Evolutionary conservation across 495 filamentous ascomycete genomes (phyloP).

Genomic region (Aeminium ludgeri): DNA sequence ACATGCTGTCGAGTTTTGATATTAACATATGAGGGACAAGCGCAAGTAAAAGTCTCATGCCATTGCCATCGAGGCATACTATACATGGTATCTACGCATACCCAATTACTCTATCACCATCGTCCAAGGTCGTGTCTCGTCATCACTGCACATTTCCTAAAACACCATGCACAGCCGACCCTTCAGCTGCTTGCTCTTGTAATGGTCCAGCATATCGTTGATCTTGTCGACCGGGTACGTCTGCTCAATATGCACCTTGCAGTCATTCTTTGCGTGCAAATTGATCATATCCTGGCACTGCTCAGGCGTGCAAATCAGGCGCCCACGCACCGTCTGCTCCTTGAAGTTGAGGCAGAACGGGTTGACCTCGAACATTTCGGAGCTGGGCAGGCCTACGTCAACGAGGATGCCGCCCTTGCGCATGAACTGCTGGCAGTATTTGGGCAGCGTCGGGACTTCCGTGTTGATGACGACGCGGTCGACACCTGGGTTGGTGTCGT

Average conservation of each 20-base stretch:
- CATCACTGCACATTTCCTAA: not conserved
- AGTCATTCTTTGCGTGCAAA: not conserved
- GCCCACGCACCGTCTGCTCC: not conserved
- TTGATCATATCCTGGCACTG: conserved; percentile 1
- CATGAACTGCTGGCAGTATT: not conserved
- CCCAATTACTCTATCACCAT: not conserved
- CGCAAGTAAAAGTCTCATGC: too few relatives aligned
- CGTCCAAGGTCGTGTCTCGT: not conserved
- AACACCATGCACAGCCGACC: not conserved
- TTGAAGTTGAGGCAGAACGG: conserved; percentile 1
- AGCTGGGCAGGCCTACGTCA: not conserved
- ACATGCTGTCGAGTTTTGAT: too few relatives aligned
- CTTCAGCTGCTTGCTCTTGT: not conserved
- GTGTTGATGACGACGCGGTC: not conserved
- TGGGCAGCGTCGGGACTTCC: not conserved
- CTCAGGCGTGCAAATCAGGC: not conserved
- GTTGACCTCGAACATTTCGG: not conserved
- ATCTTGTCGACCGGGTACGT: not conserved
- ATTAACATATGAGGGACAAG: too few relatives aligned
- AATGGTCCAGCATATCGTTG: not conserved
- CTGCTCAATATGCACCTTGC: not conserved
- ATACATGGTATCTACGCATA: too few relatives aligned
- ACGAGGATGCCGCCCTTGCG: not conserved
- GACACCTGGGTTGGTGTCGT: not conserved
- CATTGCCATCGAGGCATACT: too few relatives aligned